Evolutionary conservation across 495 filamentous ascomycete genomes (phyloP).

Genomic region (Penicillium coprophilum): DNA sequence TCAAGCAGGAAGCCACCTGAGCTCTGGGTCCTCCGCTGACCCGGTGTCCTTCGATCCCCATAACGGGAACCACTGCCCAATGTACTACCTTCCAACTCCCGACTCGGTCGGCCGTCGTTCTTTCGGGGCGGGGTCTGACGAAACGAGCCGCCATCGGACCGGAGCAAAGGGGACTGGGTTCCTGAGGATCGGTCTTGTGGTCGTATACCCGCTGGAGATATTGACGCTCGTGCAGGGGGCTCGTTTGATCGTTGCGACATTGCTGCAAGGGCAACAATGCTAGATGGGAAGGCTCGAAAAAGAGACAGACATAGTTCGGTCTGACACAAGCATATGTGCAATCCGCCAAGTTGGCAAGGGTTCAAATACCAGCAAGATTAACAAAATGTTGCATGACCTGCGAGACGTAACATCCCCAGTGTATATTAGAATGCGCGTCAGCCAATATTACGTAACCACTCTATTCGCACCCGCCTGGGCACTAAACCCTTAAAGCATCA

Average conservation of each 20-base stretch:
- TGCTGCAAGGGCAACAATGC: slow-evolving; percentile 20
- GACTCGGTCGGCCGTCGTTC: slow-evolving; percentile 34
- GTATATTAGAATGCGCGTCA: slow-evolving; percentile 24
- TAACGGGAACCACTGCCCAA: slow-evolving; percentile 44
- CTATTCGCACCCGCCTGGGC: not conserved
- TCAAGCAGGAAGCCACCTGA: slow-evolving; percentile 51
- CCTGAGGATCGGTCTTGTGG: slow-evolving; percentile 7
- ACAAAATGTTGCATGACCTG: slow-evolving; percentile 11
- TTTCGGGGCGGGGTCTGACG: slow-evolving; percentile 26
- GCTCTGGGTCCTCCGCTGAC: slow-evolving; percentile 36
- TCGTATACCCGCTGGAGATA: slow-evolving; percentile 20
- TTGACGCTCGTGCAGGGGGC: slow-evolving; percentile 16
- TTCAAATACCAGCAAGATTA: not conserved
- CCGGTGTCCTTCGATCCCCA: slow-evolving; percentile 28
- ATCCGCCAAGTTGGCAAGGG: not conserved
- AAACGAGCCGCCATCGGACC: slow-evolving; percentile 22
- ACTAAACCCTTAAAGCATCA: not conserved
- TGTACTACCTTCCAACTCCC: slow-evolving; percentile 45
- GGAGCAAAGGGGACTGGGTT: slow-evolving; percentile 10
- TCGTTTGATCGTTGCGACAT: slow-evolving; percentile 30
- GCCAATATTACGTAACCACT: slow-evolving; percentile 21
- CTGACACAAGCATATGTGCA: slow-evolving; percentile 24
- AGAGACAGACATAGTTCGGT: slow-evolving; percentile 24
- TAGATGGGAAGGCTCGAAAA: slow-evolving; percentile 27
- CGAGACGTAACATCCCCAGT: slow-evolving; percentile 11